phyloP scores from a whole-genome alignment of 108 stramenopile species.

The Skeletonema potamos region DNA sequence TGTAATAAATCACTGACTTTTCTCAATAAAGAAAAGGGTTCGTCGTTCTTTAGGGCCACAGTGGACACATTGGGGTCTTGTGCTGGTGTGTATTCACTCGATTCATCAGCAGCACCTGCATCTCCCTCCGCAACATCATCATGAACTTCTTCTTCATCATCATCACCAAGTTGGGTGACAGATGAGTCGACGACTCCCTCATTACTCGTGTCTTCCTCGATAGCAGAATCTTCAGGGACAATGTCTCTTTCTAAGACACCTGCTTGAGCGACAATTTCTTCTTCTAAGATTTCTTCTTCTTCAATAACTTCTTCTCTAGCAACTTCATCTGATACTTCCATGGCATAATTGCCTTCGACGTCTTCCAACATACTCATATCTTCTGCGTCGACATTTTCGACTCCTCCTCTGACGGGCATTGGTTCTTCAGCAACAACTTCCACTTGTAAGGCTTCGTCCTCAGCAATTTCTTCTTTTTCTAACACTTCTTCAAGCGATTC shows the following conservation, averaged over 20 bases:
- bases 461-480: neutral
- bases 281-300: neutral
- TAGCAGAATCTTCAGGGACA: neutral
- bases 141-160: neutral
- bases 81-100: neutral
- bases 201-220: neutral
- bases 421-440: neutral
- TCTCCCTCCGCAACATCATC: neutral
- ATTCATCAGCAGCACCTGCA: neutral
- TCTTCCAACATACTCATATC: neutral
- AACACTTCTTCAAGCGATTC: neutral
- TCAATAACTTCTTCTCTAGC: neutral
- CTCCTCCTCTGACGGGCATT: neutral
- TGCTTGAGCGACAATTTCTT: neutral
- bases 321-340: neutral
- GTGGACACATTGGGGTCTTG: neutral
- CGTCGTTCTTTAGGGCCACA: neutral
- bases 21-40: neutral
- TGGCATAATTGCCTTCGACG: neutral
- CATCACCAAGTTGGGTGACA: neutral
- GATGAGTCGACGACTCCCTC: neutral
- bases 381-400: neutral
- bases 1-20: neutral
- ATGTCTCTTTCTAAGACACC: neutral
- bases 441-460: neutral